Evolutionary conservation across 2,329 filamentous ascomycete genomes (phyloP), one percentile per base, ranked within the genome.

Genomic region (Ilyonectria robusta): DNA sequence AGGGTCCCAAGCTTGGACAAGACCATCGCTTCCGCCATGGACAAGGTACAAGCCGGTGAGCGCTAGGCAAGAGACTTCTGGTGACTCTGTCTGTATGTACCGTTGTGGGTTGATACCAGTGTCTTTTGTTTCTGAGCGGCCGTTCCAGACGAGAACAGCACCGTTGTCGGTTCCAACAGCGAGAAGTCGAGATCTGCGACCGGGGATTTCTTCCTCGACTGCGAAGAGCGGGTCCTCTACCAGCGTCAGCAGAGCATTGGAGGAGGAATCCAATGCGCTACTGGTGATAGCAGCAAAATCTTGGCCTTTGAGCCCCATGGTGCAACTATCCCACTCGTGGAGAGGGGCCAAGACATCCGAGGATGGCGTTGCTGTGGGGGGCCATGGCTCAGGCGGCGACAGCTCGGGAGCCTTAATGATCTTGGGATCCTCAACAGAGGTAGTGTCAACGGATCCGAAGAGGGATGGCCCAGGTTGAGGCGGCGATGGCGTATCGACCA

Each of bases 1-100:
- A n/a, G 93, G 93, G 82, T 99, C 96, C 96, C 96, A 99, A 6
- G 94, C 93, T 79, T 98, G 96, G 5, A 97, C 95, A 3, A 98
- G 88, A 1, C 96, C 95, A 81, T 99, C 96, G 72, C 93, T 97
- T 29, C 96, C 96, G 56, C 96, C 96, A 78, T 97, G 94, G 7
- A 98, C 93, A 17, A 99, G 82, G 77, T 97, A 97, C 17, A 99
- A 84, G 2, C 94, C 93, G 1, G 94, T 94, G 53, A 97, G 80
- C 6, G 92, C 96, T 17, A 99, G 81, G 67, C 91, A 94, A 0
- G 94, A 93, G 19, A 98, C 91, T 77, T 94, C 89, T 0, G 95
- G 94, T 0, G 95, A 98, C 51, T 97, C 94, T 0, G 96, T 98
- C 74, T 95, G 90, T 51, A 98, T 95, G 57, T 92, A 86, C 31